Percentiles rank a stretch among this genome's conserved stretches.
phyloP scores from a whole-genome alignment of 2,329 filamentous ascomycete genomes.

The Cladosporium phlei region DNA sequence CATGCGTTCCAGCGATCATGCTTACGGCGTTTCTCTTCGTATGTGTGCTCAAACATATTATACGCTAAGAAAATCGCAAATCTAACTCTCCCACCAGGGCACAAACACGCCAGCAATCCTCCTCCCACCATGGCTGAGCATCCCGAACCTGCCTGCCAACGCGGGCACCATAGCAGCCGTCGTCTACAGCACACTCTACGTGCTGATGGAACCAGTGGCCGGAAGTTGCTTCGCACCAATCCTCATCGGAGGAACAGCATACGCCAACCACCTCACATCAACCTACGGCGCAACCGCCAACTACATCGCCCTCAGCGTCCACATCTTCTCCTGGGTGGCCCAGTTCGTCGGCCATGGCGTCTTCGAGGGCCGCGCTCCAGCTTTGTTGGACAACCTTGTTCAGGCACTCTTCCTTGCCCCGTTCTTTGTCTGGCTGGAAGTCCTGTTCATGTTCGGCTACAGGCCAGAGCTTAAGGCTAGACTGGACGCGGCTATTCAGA shows the following conservation, averaged over 20 bases:
- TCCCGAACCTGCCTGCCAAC: slow-evolving; percentile 57
- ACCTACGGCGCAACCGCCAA: slow-evolving; percentile 58
- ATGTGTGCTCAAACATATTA: slow-evolving; percentile 31
- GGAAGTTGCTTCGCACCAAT: slow-evolving; percentile 72
- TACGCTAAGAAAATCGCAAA: neutral
- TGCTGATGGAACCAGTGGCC: slow-evolving; percentile 90
- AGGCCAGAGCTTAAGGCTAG: slow-evolving; percentile 78
- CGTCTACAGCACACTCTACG: slow-evolving; percentile 72
- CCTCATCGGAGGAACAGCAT: slow-evolving; percentile 69
- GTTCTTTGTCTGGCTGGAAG: slow-evolving; percentile 94
- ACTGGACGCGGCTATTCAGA: slow-evolving; percentile 68
- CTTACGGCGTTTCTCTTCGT: slow-evolving; percentile 68
- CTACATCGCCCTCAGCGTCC: slow-evolving; percentile 62
- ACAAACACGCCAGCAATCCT: slow-evolving; percentile 54
- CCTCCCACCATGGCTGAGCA: slow-evolving; percentile 49
- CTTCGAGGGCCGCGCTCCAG: slow-evolving; percentile 83
- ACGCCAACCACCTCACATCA: slow-evolving; percentile 67
- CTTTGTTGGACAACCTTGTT: slow-evolving; percentile 82
- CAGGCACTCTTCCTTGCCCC: slow-evolving; percentile 91
- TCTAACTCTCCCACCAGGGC: slow-evolving; percentile 37
- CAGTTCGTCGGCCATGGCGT: slow-evolving; percentile 90
- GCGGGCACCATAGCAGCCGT: slow-evolving; percentile 54
- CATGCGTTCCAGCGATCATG: slow-evolving; percentile 72
- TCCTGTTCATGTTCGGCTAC: slow-evolving; percentile 87
- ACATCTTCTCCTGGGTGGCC: slow-evolving; percentile 73